phyloP scores from a whole-genome alignment of 139 green algal species.

The Micromonas pusilla region DNA sequence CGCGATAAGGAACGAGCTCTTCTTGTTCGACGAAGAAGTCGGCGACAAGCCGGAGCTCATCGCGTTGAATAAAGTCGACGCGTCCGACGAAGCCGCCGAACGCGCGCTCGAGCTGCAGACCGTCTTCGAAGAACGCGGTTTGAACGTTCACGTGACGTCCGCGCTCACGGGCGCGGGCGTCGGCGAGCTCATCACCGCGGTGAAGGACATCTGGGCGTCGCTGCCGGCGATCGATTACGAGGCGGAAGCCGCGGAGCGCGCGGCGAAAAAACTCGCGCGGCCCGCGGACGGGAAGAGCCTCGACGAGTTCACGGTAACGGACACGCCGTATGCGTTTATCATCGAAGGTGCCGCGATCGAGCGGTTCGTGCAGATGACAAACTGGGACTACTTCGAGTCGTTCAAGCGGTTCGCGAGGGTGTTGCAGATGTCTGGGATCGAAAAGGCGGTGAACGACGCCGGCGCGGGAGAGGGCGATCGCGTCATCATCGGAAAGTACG shows the following conservation, averaged over 20 bases:
- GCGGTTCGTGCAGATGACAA: constrained; percentile 50
- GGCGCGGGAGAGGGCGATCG: constrained; percentile 42
- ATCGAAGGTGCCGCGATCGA: constrained; percentile 40
- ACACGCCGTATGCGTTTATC: constrained; percentile 34
- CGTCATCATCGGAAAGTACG: constrained; percentile 39
- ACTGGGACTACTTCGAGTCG: constrained; percentile 52
- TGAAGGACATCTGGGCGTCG: neutral
- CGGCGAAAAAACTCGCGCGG: neutral
- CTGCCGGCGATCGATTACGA: constrained; percentile 20
- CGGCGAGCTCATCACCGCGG: constrained; percentile 24
- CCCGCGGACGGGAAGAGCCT: constrained; percentile 11
- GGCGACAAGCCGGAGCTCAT: constrained; percentile 55
- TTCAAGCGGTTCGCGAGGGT: constrained; percentile 42
- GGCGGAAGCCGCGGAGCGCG: neutral
- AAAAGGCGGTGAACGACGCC: constrained; percentile 24
- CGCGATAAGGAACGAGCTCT: constrained; percentile 77
- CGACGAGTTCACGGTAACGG: constrained; percentile 23
- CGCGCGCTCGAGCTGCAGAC: constrained; percentile 25
- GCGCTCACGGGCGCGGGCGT: constrained; percentile 22
- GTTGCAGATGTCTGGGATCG: constrained; percentile 37
- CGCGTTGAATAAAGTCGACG: constrained; percentile 87
- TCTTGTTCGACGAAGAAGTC: constrained; percentile 73
- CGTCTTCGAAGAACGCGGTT: constrained; percentile 21
- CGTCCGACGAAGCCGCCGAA: constrained; percentile 21
- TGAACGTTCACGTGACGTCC: neutral